Evolutionary conservation across 257 asterid species (phyloP), one percentile per base, ranked within the genome.

Genomic region (Gentiana macrophylla): DNA sequence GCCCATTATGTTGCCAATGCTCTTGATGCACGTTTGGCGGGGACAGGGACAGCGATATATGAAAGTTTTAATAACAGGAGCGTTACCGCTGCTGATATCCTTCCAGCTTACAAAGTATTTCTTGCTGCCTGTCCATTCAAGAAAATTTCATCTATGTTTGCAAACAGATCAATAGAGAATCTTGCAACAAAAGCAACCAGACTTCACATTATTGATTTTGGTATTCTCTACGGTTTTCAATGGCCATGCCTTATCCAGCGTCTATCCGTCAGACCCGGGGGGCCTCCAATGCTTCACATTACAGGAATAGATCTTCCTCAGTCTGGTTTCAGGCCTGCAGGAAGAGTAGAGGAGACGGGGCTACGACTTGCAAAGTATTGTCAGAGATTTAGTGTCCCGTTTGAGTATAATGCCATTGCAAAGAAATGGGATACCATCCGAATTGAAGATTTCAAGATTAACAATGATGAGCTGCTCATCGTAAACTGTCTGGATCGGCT

Each of bases 301-400:
- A 74, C 79, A 0, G 79, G 79, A 35, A 61, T 74, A 12, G 79
- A 74, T 13, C 72, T 70, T 54, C 79, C 79, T 43, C 79, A 74
- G 53, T 73, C 79, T 4, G 79, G 79, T 4, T 63, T 74, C n/a
- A 67, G 75, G 2, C 79, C 79, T 32, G 73, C 67, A 15, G 76
- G 60, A 60, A 66, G 79, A 54, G 79, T 74, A 33, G 67, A 66
- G 62, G 79, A 67, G 32, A 74, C 76, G 48, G 79, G 79, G 7
- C 70, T 37, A 60, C 70, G 79, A 9, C 49, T 74, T 11, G 59
- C 53, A 44, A 60, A 61, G 52, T 74, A 69, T 55, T 74, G 76
- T 6, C 50, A 70, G 56, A 49, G 72, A 43, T 70, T 70, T 49
- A 36, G 59, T 2, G 79, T 74, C 58, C 79, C 79, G 11, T 74